Evolutionary conservation across 805 yeast species (phyloP).

Genomic region (Wickerhamiella nectarea): DNA sequence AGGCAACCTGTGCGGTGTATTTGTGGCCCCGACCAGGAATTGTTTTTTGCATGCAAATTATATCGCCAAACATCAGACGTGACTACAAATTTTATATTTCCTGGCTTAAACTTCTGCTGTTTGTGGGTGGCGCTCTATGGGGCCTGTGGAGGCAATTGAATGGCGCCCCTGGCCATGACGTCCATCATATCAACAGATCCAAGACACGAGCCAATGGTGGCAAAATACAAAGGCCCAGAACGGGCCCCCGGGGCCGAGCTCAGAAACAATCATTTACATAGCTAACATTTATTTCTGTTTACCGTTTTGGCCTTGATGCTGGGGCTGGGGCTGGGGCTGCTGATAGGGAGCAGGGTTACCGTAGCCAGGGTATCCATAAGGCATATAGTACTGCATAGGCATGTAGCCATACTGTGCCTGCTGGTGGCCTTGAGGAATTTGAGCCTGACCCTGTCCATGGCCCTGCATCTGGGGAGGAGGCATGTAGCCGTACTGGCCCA

Average conservation of each 20-base stretch:
- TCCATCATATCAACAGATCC: neutral
- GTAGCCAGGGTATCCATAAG: slow-evolving; percentile 10
- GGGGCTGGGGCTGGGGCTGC: neutral
- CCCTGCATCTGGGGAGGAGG: slow-evolving; percentile 8
- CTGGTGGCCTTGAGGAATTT: neutral
- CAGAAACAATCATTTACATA: neutral
- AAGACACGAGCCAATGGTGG: no score
- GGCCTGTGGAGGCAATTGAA: neutral
- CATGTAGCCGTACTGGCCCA: slow-evolving; percentile 6
- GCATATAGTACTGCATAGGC: slow-evolving; percentile 14
- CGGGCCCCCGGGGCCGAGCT: no score
- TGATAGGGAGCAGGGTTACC: slow-evolving; percentile 5
- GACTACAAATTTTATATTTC: slow-evolving; percentile 2
- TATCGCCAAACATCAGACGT: neutral
- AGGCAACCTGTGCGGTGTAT: no score
- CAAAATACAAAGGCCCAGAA: no score
- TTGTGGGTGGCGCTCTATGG: slow-evolving; percentile 3
- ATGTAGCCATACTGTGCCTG: slow-evolving; percentile 6
- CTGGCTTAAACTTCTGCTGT: slow-evolving; percentile 1
- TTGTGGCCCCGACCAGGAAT: no score
- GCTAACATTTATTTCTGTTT: neutral
- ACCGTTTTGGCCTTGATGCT: neutral
- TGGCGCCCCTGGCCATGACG: neutral
- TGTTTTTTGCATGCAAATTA: no score
- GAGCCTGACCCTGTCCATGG: slow-evolving; percentile 2